A percentile compares a stretch with the other conserved stretches of the same genome.
Evolutionary conservation across 805 yeast genomes (phyloP).

Genomic region (Maudiozyma barnettii): DNA sequence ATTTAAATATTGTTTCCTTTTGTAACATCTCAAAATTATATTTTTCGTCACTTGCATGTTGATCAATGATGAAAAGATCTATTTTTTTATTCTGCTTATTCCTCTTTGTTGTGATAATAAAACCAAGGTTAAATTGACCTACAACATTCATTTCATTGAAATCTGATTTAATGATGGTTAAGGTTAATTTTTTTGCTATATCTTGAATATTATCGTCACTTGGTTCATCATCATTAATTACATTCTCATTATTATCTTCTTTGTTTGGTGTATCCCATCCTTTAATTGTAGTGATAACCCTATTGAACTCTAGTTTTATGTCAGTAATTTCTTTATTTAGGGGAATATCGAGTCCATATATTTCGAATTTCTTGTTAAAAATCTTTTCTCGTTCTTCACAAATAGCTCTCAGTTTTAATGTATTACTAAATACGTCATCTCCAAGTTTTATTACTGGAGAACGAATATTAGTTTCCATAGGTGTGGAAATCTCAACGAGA

Average conservation of each 20-base stretch:
- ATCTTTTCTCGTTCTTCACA: neutral
- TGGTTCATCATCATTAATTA: constrained; percentile 21
- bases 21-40: constrained; percentile 73
- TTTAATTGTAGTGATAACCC: constrained; percentile 2
- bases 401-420: neutral
- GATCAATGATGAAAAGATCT: constrained; percentile 84
- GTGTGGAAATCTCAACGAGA: constrained; percentile 1
- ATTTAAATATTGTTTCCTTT: constrained; percentile 44
- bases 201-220: constrained; percentile 34
- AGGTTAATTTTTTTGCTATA: constrained; percentile 50
- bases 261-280: neutral
- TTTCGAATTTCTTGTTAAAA: neutral
- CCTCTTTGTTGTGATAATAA: constrained; percentile 63
- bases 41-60: constrained; percentile 96
- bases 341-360: neutral
- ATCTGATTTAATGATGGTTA: constrained; percentile 61
- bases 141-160: constrained; percentile 66
- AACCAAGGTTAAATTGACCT: constrained; percentile 95
- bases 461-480: constrained; percentile 14
- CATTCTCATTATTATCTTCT: neutral
- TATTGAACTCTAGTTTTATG: neutral
- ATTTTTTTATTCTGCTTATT: constrained; percentile 18
- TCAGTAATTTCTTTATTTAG: constrained; percentile 1
- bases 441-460: constrained; percentile 3
- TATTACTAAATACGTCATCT: neutral